These are phyloP conservation scores for Pythium monospermum DNA, from an alignment of 352 stramenopile genomes.

Conservation along the genomic window DNA sequence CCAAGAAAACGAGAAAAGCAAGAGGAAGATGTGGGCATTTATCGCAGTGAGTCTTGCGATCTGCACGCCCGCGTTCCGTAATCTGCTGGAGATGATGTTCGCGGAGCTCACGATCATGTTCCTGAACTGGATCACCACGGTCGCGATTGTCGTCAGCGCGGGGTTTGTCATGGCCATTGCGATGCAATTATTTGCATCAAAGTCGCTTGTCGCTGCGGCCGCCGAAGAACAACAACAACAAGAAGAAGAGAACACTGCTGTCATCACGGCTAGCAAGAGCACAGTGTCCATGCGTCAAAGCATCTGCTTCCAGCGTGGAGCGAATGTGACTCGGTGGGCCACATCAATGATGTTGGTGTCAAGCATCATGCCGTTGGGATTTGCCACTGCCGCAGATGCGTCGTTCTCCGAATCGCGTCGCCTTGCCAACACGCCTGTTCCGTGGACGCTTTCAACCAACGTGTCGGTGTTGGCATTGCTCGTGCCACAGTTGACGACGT, in stretches of 20 bases:
- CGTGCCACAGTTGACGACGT: slow-evolving; percentile 46
- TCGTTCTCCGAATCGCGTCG: slow-evolving; percentile 16
- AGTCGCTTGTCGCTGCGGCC: slow-evolving; percentile 6
- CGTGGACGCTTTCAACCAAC: slow-evolving; percentile 35
- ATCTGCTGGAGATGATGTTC: slow-evolving; percentile 52
- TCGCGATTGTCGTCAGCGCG: slow-evolving; percentile 20
- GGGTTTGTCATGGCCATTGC: slow-evolving; percentile 29
- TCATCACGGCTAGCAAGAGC: neutral
- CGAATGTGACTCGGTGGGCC: slow-evolving; percentile 1
- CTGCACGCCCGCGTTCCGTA: slow-evolving; percentile 45
- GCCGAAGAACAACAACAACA: slow-evolving; percentile 7
- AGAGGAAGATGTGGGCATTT: slow-evolving; percentile 46
- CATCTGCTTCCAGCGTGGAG: neutral
- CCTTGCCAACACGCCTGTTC: slow-evolving; percentile 21
- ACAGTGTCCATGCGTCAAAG: neutral
- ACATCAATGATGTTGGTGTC: slow-evolving; percentile 35
- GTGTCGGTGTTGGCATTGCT: slow-evolving; percentile 30
- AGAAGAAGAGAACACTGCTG: neutral
- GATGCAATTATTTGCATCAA: slow-evolving; percentile 13
- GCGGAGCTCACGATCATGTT: slow-evolving; percentile 60
- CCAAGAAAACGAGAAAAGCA: neutral
- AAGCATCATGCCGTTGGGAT: slow-evolving; percentile 28
- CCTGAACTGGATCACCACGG: slow-evolving; percentile 43
- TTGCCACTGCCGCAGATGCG: neutral
- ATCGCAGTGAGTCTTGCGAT: slow-evolving; percentile 45